Conservation (phyloP, 441 rosid genomes). For the Kokia cookei region DNA sequence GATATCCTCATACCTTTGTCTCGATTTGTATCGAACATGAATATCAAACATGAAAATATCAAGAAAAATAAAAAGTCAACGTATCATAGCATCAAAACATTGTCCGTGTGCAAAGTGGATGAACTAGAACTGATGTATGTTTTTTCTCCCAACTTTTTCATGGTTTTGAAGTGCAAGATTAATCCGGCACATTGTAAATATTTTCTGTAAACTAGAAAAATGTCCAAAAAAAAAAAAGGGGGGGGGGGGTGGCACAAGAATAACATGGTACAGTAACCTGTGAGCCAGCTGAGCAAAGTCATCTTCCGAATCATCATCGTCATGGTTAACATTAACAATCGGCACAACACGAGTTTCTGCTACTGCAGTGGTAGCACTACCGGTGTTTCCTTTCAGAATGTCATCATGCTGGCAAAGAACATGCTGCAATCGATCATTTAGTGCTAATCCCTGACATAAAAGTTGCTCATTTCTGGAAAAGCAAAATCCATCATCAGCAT, state of each 20-base stretch:
- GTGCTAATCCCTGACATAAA: conserved; percentile 68
- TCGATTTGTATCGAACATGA: neutral
- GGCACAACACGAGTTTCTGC: conserved; percentile 44
- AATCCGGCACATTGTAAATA: neutral
- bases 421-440: conserved; percentile 84
- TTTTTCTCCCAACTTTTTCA: neutral
- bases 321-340: conserved; percentile 60
- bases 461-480: conserved; percentile 75
- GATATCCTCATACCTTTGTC: neutral
- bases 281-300: conserved; percentile 76
- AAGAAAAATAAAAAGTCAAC: neutral
- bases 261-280: conserved; percentile 37
- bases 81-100: neutral
- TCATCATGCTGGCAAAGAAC: conserved; percentile 77
- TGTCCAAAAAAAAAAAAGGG: neutral
- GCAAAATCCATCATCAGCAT: conserved; percentile 13
- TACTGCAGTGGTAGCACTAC: conserved; percentile 15
- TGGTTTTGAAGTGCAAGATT: neutral
- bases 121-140: neutral
- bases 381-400: conserved; percentile 50
- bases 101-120: neutral
- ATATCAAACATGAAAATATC: neutral
- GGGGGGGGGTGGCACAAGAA: neutral
- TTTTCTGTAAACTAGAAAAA: neutral
- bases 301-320: conserved; percentile 86